phyloP scores from a whole-genome alignment of 257 asterid genomes.

The Rhazya stricta region DNA sequence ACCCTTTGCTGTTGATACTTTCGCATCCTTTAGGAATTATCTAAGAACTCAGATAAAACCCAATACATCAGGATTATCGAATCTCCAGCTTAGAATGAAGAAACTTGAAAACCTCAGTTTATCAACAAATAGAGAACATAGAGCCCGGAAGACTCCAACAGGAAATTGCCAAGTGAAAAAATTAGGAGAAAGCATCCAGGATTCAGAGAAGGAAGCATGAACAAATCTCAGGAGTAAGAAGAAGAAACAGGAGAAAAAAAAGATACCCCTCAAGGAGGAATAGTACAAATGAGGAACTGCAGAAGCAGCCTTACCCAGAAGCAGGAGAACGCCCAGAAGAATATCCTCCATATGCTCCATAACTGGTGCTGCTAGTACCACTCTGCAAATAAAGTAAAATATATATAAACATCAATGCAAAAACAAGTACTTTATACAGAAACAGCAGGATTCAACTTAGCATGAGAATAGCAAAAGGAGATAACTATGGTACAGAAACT shows the following conservation, averaged over 20 bases:
- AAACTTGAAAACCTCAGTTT: background rate
- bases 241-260: background rate
- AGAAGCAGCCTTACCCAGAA: slow-evolving; percentile 57
- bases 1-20: background rate
- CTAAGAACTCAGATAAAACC: background rate
- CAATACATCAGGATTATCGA: background rate
- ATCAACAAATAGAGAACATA: background rate
- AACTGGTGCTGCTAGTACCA: slow-evolving; percentile 51
- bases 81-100: background rate
- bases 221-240: background rate
- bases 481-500: no score
- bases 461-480: background rate
- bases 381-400: slow-evolving; percentile 34
- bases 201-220: background rate
- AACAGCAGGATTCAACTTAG: background rate
- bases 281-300: background rate
- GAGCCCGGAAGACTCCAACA: slow-evolving; percentile 12
- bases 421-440: slow-evolving; percentile 3
- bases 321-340: slow-evolving; percentile 72
- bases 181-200: slow-evolving; percentile 5
- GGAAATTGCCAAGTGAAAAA: no score
- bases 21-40: background rate
- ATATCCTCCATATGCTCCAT: slow-evolving; percentile 83
- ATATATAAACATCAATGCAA: background rate
- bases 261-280: background rate